Percentiles rank a stretch among this genome's conserved stretches.
Evolutionary conservation across 306 rosid species (phyloP).

Genomic region (Styphnolobium japonicum): DNA sequence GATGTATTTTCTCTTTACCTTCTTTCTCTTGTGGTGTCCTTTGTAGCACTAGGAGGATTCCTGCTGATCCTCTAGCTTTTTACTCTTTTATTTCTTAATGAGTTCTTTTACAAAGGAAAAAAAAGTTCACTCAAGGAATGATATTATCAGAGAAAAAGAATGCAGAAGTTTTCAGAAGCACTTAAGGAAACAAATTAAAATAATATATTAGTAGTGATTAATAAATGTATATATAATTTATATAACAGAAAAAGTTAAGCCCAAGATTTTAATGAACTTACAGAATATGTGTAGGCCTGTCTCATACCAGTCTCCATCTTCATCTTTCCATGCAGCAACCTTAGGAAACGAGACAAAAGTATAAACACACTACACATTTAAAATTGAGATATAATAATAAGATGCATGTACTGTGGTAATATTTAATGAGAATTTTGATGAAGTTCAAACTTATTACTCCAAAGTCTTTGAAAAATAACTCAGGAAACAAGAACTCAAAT

Average conservation of each 20-base stretch:
- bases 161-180: neutral
- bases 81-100: neutral
- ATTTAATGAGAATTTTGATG: neutral
- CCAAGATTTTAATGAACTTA: conserved; percentile 40
- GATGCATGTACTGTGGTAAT: neutral
- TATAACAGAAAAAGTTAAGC: conserved; percentile 9
- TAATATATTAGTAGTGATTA: neutral
- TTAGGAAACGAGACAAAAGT: conserved; percentile 30
- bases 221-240: neutral
- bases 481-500: neutral
- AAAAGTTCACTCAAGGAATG: neutral
- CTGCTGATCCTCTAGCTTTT: neutral
- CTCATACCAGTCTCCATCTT: conserved; percentile 97
- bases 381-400: conserved; percentile 9
- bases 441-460: conserved; percentile 4
- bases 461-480: neutral
- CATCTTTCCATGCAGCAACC: conserved; percentile 99
- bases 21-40: neutral
- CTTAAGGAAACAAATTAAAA: neutral
- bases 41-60: neutral
- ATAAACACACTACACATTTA: conserved; percentile 4
- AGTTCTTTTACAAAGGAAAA: neutral
- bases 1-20: neutral
- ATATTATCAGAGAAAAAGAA: neutral
- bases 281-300: conserved; percentile 97